Percentiles rank a stretch among this genome's conserved stretches.
Conservation (phyloP, 2,329 filamentous ascomycete genomes). For the Microthyrium microscopicum region DNA sequence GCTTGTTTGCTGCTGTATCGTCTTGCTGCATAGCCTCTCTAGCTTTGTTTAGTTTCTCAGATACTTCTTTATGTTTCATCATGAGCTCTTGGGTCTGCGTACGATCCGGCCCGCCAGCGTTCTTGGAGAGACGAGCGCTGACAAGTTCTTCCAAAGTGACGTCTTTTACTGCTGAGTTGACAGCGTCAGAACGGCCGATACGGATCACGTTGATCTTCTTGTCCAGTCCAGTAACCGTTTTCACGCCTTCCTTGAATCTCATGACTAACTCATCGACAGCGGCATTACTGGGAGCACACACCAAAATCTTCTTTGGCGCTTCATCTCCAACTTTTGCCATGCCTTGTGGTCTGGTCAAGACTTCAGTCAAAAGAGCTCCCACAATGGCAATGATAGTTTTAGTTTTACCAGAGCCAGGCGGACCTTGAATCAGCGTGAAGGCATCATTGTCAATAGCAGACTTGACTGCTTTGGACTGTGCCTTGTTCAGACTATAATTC, state of each 20-base stretch:
- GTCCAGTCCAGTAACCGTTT: conserved; percentile 52
- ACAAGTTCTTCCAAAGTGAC: conserved; percentile 91
- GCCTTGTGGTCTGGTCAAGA: conserved; percentile 18
- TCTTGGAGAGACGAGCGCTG: conserved; percentile 42
- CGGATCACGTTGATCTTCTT: conserved; percentile 77
- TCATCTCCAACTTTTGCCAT: conserved; percentile 11
- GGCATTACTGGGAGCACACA: conserved; percentile 97
- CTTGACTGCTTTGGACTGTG: conserved; percentile 80
- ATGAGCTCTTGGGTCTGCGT: conserved; percentile 52
- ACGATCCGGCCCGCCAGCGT: conserved; percentile 26
- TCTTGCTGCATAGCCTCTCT: conserved; percentile 34
- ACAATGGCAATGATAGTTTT: conserved; percentile 97
- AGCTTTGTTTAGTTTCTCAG: conserved; percentile 51
- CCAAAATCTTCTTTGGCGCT: conserved; percentile 65
- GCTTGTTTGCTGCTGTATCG: conserved; percentile 49
- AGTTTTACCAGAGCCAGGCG: conserved; percentile 92
- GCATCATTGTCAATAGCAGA: conserved; percentile 91
- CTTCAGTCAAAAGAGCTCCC: conserved; percentile 59
- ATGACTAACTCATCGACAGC: conserved; percentile 93
- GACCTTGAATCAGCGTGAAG: conserved; percentile 90
- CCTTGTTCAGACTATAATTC: conserved; percentile 72
- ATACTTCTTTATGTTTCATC: conserved; percentile 42
- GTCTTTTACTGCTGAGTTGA: conserved; percentile 76
- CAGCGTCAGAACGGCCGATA: conserved; percentile 77
- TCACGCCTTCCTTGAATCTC: conserved; percentile 75